These are phyloP conservation scores for Sistotremastrum suecicum DNA, from an alignment of 768 basidiomycete genomes.

Conservation along the genomic window DNA sequence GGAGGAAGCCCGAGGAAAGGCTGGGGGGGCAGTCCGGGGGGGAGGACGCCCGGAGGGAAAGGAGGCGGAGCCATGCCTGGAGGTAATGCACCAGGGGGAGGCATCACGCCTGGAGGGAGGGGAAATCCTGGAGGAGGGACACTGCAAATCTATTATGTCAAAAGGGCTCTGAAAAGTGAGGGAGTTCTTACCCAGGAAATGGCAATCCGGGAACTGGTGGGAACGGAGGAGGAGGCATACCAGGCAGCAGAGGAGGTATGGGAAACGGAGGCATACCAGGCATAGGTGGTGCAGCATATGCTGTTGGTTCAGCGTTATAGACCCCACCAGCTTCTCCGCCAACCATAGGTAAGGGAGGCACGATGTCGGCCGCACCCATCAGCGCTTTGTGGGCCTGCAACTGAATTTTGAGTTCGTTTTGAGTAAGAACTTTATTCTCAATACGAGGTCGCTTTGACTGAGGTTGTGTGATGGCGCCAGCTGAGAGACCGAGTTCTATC, in stretches of 20 bases:
- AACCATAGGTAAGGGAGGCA: slow-evolving; percentile 19
- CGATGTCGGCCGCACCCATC: slow-evolving; percentile 51
- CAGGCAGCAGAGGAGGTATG: slow-evolving; percentile 8
- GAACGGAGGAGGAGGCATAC: slow-evolving; percentile 2
- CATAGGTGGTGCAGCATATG: slow-evolving; percentile 38
- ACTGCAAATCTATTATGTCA: not conserved
- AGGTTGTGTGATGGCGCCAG: slow-evolving; percentile 70
- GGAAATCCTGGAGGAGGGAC: slow-evolving; percentile 3
- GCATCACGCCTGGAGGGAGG: slow-evolving; percentile 17
- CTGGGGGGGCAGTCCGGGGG: slow-evolving; percentile 12
- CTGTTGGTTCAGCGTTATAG: slow-evolving; percentile 60
- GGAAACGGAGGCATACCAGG: slow-evolving; percentile 12
- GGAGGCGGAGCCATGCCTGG: slow-evolving; percentile 26
- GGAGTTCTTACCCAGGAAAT: not conserved
- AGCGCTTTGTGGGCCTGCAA: slow-evolving; percentile 82
- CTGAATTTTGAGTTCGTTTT: slow-evolving; percentile 75
- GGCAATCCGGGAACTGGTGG: too few species aligned
- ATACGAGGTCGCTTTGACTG: slow-evolving; percentile 70
- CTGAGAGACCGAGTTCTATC: slow-evolving; percentile 76
- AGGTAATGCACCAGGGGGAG: slow-evolving; percentile 25
- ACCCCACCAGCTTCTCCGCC: slow-evolving; percentile 41
- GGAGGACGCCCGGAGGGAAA: slow-evolving; percentile 8
- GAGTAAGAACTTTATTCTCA: slow-evolving; percentile 62
- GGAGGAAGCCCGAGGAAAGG: slow-evolving; percentile 23
- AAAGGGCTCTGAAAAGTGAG: slow-evolving; percentile 9